A percentile compares a stretch with the other conserved stretches of the same genome.
Conservation (phyloP, 2,329 filamentous ascomycete genomes). For the Cercospora sp. region DNA sequence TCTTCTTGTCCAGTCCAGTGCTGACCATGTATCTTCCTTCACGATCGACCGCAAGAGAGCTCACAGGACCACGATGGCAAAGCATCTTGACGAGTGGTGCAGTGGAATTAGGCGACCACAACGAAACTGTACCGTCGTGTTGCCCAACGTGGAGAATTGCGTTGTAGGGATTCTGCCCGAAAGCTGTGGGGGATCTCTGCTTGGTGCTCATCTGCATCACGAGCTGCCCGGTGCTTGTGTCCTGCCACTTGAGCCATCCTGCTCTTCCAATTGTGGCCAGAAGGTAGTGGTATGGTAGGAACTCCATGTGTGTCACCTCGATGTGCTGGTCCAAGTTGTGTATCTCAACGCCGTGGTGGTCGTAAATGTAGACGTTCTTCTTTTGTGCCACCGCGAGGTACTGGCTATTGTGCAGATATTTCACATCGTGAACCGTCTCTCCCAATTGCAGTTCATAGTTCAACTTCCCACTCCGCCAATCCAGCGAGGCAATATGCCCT, state of each 20-base stretch:
- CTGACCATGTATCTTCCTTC: slow-evolving; percentile 96
- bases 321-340: slow-evolving; percentile 88
- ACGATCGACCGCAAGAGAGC: slow-evolving; percentile 79
- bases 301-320: slow-evolving; percentile 92
- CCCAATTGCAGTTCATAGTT: slow-evolving; percentile 87
- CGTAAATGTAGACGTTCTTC: slow-evolving; percentile 96
- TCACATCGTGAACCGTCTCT: slow-evolving; percentile 85
- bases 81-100: slow-evolving; percentile 88
- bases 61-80: slow-evolving; percentile 84
- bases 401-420: slow-evolving; percentile 93
- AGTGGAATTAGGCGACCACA: slow-evolving; percentile 92
- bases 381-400: slow-evolving; percentile 95
- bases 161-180: slow-evolving; percentile 88
- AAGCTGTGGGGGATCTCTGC: slow-evolving; percentile 76
- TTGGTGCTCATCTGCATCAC: slow-evolving; percentile 83
- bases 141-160: slow-evolving; percentile 90
- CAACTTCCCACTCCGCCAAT: slow-evolving; percentile 89
- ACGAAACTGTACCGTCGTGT: slow-evolving; percentile 88
- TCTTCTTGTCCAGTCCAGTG: slow-evolving; percentile 82
- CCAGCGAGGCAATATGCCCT: slow-evolving; percentile 93
- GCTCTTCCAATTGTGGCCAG: slow-evolving; percentile 80
- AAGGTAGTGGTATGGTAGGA: slow-evolving; percentile 93
- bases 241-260: slow-evolving; percentile 89
- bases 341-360: slow-evolving; percentile 83
- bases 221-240: slow-evolving; percentile 88